Percentiles rank a stretch among this genome's conserved stretches.
Evolutionary conservation across 1,284 basidiomycete species (phyloP).

Genomic region (Tetrapyrgos nigripes): DNA sequence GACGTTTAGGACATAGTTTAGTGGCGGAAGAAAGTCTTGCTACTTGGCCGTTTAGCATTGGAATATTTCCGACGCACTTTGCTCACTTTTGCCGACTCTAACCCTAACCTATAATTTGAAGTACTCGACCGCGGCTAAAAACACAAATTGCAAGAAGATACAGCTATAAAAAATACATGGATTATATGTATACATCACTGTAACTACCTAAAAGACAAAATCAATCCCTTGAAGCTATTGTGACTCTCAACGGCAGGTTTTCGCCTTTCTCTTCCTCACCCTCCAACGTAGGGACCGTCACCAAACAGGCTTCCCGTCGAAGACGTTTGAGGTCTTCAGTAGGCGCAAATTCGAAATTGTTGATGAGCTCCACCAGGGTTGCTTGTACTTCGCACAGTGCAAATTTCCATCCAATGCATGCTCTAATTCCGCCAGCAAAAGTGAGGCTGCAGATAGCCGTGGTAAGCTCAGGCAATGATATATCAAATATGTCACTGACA

Average conservation of each 20-base stretch:
- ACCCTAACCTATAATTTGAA: too few species aligned
- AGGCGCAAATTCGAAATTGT: slow-evolving; percentile 53
- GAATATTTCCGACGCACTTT: too few species aligned
- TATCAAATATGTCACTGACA: slow-evolving; percentile 37
- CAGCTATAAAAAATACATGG: background rate
- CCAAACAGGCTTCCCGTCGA: slow-evolving; percentile 55
- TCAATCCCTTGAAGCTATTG: slow-evolving; percentile 40
- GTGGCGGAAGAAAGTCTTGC: background rate
- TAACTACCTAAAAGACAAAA: background rate
- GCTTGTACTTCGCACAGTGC: slow-evolving; percentile 54
- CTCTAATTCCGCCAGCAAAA: slow-evolving; percentile 55
- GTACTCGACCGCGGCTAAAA: too few species aligned
- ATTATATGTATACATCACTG: background rate
- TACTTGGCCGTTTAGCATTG: background rate
- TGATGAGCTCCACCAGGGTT: slow-evolving; percentile 55
- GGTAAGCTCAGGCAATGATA: background rate
- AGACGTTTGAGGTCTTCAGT: slow-evolving; percentile 48
- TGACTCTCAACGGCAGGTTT: slow-evolving; percentile 46
- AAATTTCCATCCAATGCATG: slow-evolving; percentile 59
- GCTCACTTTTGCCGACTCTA: background rate
- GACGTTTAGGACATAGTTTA: background rate
- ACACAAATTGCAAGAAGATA: too few species aligned
- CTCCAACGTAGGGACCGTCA: slow-evolving; percentile 60
- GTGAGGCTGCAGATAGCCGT: slow-evolving; percentile 40
- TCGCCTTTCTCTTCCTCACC: slow-evolving; percentile 56